Percentiles rank a stretch among this genome's conserved stretches.
Evolutionary conservation across 1,284 basidiomycete genomes (phyloP).

Genomic region (Laetiporus sulphureus): DNA sequence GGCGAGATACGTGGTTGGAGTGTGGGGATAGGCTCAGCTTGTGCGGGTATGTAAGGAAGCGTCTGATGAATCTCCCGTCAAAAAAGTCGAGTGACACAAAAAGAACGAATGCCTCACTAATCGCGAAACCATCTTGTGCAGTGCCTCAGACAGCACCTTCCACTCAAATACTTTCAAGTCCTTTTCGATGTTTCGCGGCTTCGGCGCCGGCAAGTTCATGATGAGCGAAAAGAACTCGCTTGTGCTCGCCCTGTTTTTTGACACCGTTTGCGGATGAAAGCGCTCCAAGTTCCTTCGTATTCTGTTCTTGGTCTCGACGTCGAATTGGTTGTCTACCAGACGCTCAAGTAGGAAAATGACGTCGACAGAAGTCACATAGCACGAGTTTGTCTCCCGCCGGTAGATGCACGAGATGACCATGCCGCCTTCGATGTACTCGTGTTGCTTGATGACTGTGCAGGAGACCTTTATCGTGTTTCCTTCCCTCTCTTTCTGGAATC

Average conservation of each 20-base stretch:
- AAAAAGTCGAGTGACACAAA: too few species aligned
- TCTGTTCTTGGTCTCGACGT: slow-evolving; percentile 94
- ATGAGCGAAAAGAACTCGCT: slow-evolving; percentile 90
- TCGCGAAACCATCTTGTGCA: slow-evolving; percentile 93
- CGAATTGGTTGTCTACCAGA: slow-evolving; percentile 78
- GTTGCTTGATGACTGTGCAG: slow-evolving; percentile 53
- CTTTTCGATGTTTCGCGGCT: slow-evolving; percentile 96
- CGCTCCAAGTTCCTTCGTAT: slow-evolving; percentile 93
- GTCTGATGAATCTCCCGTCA: too few species aligned
- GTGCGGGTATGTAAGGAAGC: not conserved
- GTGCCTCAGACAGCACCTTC: slow-evolving; percentile 71
- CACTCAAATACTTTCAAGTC: slow-evolving; percentile 98
- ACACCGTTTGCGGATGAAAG: slow-evolving; percentile 85
- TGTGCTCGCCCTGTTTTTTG: slow-evolving; percentile 76
- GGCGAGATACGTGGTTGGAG: not conserved
- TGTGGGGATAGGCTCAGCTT: not conserved
- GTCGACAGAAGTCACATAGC: slow-evolving; percentile 92
- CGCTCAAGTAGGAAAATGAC: slow-evolving; percentile 90
- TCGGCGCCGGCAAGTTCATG: slow-evolving; percentile 93
- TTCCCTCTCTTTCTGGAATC: slow-evolving; percentile 57
- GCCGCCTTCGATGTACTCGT: slow-evolving; percentile 49
- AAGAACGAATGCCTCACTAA: slow-evolving; percentile 57
- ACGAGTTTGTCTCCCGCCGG: slow-evolving; percentile 70
- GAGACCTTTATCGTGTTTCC: slow-evolving; percentile 57
- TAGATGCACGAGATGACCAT: slow-evolving; percentile 88